Conservation (phyloP, 257 asterid species). For the Henckelia pumila region DNA sequence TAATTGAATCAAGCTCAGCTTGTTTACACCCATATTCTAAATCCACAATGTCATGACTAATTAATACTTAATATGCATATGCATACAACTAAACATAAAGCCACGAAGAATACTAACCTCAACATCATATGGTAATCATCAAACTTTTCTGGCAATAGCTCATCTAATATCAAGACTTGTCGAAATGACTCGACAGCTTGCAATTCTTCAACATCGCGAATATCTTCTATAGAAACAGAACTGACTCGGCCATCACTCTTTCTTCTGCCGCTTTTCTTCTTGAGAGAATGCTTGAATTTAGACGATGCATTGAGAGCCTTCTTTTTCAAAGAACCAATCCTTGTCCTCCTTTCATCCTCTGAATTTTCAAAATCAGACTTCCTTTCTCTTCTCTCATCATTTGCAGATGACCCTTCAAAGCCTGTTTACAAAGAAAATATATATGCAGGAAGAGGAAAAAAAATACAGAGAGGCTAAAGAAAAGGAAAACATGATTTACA, state of each 20-base stretch:
- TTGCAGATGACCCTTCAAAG: slow-evolving; percentile 75
- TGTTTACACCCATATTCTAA: neutral
- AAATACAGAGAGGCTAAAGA: neutral
- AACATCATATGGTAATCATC: slow-evolving; percentile 85
- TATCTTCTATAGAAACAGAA: slow-evolving; percentile 84
- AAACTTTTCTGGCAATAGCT: slow-evolving; percentile 62
- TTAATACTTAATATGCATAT: too few relatives aligned
- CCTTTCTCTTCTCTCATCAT: slow-evolving; percentile 82
- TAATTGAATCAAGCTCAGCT: neutral
- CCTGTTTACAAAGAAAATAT: slow-evolving; percentile 35
- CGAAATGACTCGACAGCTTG: slow-evolving; percentile 78
- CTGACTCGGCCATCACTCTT: slow-evolving; percentile 73
- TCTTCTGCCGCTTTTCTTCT: slow-evolving; percentile 72
- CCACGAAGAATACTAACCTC: slow-evolving; percentile 43
- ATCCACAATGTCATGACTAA: neutral
- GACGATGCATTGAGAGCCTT: slow-evolving; percentile 82
- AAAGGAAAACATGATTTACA: neutral
- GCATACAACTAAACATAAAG: slow-evolving; percentile 13
- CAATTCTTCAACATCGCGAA: slow-evolving; percentile 74
- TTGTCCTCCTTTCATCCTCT: slow-evolving; percentile 81
- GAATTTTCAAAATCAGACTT: slow-evolving; percentile 85
- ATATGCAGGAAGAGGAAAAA: neutral
- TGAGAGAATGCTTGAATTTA: slow-evolving; percentile 78
- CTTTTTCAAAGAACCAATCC: slow-evolving; percentile 73
- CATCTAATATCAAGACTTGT: slow-evolving; percentile 68